Percentiles rank a stretch among this genome's conserved stretches.
Conservation (phyloP, 73 alveolate genomes). For the Stentor roeselii region DNA sequence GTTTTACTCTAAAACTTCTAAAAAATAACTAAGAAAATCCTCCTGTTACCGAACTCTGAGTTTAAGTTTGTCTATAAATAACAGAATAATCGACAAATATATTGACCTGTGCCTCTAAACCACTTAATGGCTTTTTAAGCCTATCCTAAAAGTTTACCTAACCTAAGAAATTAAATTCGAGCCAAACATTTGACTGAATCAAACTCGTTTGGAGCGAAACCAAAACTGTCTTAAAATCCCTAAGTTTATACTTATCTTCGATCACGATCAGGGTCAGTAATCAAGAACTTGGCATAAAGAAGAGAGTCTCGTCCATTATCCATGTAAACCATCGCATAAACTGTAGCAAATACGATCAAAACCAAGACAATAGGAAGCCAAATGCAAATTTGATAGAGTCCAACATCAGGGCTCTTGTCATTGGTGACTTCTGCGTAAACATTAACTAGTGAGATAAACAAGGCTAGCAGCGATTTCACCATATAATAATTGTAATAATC, state of each 20-base stretch:
- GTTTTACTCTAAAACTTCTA: no score
- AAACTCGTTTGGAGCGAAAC: no score
- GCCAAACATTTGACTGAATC: no score
- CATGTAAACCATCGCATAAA: not conserved
- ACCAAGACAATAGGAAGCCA: constrained; percentile 19
- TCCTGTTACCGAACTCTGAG: no score
- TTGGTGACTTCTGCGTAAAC: not conserved
- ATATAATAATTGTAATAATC: not conserved
- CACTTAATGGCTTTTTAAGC: no score
- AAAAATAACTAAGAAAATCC: no score
- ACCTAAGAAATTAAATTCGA: no score
- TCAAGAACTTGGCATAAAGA: constrained; percentile 17
- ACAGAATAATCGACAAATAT: no score
- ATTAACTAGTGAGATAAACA: not conserved
- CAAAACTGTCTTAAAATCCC: not conserved
- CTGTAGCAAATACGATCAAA: constrained; percentile 4
- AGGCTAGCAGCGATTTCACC: not conserved
- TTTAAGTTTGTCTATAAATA: no score
- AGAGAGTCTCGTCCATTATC: constrained; percentile 21
- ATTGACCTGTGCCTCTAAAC: no score
- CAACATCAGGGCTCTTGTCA: not conserved
- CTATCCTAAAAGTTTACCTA: no score
- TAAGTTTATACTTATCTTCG: not conserved
- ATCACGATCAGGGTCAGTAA: constrained; percentile 15
- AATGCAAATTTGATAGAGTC: constrained; percentile 24